phyloP scores from a whole-genome alignment of 192 early-diverging fungal genomes.

The Podila minutissima region DNA sequence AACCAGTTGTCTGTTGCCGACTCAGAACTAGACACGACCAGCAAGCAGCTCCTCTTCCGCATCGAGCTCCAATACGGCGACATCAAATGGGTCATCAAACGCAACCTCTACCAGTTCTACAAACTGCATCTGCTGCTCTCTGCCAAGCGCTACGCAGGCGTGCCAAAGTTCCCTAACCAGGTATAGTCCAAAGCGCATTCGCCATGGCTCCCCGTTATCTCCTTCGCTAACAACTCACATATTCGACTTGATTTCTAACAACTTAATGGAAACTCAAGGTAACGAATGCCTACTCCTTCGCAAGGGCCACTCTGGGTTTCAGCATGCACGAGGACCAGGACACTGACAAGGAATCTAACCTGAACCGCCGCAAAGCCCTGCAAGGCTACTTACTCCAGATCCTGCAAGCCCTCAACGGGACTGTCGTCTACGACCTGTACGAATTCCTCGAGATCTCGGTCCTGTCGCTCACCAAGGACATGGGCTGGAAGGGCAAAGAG shows the following conservation, averaged over 20 bases:
- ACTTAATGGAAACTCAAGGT: conserved; percentile 10
- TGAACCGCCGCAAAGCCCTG: conserved; percentile 65
- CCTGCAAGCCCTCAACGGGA: conserved; percentile 66
- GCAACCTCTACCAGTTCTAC: conserved; percentile 74
- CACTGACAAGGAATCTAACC: conserved; percentile 45
- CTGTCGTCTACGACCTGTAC: conserved; percentile 74
- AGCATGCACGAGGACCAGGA: conserved; percentile 28
- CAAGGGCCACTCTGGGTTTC: conserved; percentile 15
- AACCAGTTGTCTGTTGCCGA: conserved; percentile 61
- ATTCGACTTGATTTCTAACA: no score
- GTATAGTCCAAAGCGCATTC: neutral
- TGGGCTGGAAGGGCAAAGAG: conserved; percentile 87
- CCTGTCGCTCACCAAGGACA: conserved; percentile 76
- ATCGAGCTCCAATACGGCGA: conserved; percentile 82
- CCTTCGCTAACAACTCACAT: no score
- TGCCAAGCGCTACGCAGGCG: conserved; percentile 52
- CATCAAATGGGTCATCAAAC: conserved; percentile 78
- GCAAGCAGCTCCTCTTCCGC: conserved; percentile 68
- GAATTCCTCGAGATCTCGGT: conserved; percentile 81
- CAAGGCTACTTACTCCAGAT: conserved; percentile 69
- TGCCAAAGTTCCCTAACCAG: conserved; percentile 51
- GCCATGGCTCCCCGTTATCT: neutral
- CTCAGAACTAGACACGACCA: conserved; percentile 46
- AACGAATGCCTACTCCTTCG: conserved; percentile 27
- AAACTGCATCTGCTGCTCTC: conserved; percentile 69